Evolutionary conservation across 768 basidiomycete species (phyloP).

Genomic region (Podaxis sp.): DNA sequence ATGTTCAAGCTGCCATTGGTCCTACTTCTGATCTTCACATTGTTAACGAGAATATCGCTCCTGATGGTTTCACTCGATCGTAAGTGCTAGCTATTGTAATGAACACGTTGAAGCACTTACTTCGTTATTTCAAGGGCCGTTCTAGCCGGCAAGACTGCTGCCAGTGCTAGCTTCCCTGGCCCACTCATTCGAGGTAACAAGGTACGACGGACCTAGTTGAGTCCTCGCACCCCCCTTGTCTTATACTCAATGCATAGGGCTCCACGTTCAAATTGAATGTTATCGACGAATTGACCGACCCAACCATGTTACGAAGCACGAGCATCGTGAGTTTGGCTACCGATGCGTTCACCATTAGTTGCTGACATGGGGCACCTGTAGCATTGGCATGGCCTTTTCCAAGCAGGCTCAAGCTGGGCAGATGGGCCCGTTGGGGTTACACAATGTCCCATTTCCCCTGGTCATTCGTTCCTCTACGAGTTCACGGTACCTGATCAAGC

Average conservation of each 20-base stretch:
- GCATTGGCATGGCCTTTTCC: slow-evolving; percentile 43
- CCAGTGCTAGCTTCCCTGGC: slow-evolving; percentile 21
- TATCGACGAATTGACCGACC: slow-evolving; percentile 40
- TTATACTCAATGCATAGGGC: slow-evolving; percentile 23
- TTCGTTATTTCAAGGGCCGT: slow-evolving; percentile 18
- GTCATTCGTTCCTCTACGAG: slow-evolving; percentile 34
- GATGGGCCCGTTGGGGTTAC: slow-evolving; percentile 36
- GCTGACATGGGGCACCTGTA: slow-evolving; percentile 14
- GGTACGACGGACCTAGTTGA: slow-evolving; percentile 13
- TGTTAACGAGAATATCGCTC: slow-evolving; percentile 38
- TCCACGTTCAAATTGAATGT: slow-evolving; percentile 43
- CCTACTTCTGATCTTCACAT: slow-evolving; percentile 31
- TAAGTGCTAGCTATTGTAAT: slow-evolving; percentile 17
- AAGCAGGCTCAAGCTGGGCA: slow-evolving; percentile 29
- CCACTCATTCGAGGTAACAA: slow-evolving; percentile 27
- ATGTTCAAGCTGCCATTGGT: slow-evolving; percentile 16
- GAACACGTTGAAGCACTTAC: neutral
- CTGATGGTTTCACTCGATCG: slow-evolving; percentile 44
- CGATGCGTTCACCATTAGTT: neutral
- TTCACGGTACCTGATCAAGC: slow-evolving; percentile 32
- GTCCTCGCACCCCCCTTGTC: neutral
- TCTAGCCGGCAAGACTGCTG: slow-evolving; percentile 22
- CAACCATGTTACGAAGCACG: slow-evolving; percentile 44
- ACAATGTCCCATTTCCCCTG: slow-evolving; percentile 39
- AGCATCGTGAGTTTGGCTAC: slow-evolving; percentile 35